Conservation (phyloP, 2,329 filamentous ascomycete genomes). For the Arthrobotrys sphaeroides region DNA sequence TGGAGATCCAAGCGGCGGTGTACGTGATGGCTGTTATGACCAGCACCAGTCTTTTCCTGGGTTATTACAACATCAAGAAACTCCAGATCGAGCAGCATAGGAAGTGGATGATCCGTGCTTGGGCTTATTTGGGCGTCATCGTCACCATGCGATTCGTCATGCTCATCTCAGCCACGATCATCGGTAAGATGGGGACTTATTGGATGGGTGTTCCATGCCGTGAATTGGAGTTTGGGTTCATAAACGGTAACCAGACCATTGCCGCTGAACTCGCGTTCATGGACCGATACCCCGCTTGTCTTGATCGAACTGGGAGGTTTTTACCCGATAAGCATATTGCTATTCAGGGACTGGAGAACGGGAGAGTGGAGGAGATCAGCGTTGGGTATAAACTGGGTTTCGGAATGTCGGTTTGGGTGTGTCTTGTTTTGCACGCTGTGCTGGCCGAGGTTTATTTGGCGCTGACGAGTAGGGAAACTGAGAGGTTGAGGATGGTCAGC, state of each 20-base stretch:
- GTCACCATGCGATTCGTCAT: constrained; percentile 58
- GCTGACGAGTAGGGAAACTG: constrained; percentile 67
- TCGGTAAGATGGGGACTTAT: constrained; percentile 44
- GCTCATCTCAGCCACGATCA: constrained; percentile 57
- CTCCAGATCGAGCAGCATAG: constrained; percentile 72
- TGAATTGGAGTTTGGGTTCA: constrained; percentile 46
- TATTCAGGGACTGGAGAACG: constrained; percentile 16
- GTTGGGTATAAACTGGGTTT: constrained; percentile 65
- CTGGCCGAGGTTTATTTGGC: constrained; percentile 66
- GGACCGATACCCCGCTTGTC: constrained; percentile 38
- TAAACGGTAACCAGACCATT: neutral
- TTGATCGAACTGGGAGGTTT: neutral
- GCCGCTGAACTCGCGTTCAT: neutral
- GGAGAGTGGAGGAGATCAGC: constrained; percentile 59
- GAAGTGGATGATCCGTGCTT: constrained; percentile 71
- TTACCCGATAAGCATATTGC: constrained; percentile 51
- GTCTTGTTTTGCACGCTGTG: constrained; percentile 66
- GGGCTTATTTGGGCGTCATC: constrained; percentile 62
- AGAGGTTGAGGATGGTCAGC: constrained; percentile 68
- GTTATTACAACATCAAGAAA: constrained; percentile 69
- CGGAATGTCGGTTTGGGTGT: constrained; percentile 67
- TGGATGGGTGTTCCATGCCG: constrained; percentile 27
- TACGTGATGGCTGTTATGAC: constrained; percentile 65
- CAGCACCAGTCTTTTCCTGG: constrained; percentile 63
- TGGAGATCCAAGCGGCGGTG: constrained; percentile 65